Base-by-base conservation (phyloP, 2,329 filamentous ascomycete genomes). In the Nigrospora osmanthi region DNA sequence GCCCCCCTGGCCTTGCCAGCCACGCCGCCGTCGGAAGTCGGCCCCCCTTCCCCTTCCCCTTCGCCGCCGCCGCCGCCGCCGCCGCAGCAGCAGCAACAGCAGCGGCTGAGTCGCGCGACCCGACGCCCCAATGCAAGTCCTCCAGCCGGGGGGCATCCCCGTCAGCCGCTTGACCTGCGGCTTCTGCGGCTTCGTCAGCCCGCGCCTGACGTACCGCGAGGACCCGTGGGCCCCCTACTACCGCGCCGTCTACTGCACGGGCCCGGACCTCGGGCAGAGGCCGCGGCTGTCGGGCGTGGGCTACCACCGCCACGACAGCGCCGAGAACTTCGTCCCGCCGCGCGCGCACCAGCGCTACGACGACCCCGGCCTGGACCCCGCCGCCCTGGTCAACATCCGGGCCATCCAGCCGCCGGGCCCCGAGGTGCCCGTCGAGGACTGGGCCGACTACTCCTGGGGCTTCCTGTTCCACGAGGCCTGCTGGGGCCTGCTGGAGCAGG, bases 391-490 rank as follows among this genome's bases (percentile, higher is more conserved):
- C 32, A 48, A 41, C 13, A 52, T 57, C 34, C 51, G 40, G 23
- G 49, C 46, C 13, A 40, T 52, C 47, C 42, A 41, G 30, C 52
- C 55, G 13, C 52, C 55, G 3, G 45, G 42, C 7, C 37, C 42
- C 16, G 19, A 43, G 35, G 32, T 45, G 6, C 44, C 47, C 6
- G 48, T 49, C 10, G 23, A 39, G 10, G 49, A 52, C 38, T 46
- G 45, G 32, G 41, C 17, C n/a, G 36, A n/a, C 4, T 55, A 52
- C 40, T 48, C 51, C 11, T 58, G 56, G 55, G 53, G 55, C 2
- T 59, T 58, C 43, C 35, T 42, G 7, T 56, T 59, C 28, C 56
- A 59, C 40, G 55, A 58, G 19, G 49, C 56, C 10, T 59, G 56
- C 43, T 59, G 56, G 56, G 19, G 13, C 11, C 39, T 59, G 13